These are phyloP conservation scores for Ophiosphaerella korrae DNA, from an alignment of 2,329 filamentous ascomycete genomes.

Conservation along the genomic window DNA sequence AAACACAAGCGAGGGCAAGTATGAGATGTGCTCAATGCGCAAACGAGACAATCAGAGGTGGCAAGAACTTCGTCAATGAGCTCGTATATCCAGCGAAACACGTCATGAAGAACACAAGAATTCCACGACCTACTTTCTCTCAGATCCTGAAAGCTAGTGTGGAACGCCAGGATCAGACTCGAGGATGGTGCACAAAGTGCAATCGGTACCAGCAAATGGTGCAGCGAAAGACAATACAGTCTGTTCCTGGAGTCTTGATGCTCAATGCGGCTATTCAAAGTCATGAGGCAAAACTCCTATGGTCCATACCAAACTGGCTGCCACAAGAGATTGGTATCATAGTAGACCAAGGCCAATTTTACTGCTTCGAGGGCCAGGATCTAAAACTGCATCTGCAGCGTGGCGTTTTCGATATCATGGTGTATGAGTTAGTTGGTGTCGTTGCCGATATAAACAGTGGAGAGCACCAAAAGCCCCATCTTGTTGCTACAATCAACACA, in stretches of 20 bases:
- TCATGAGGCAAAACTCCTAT: conserved; percentile 76
- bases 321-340: conserved; percentile 94
- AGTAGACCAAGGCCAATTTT: conserved; percentile 87
- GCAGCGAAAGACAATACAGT: conserved; percentile 82
- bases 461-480: conserved; percentile 83
- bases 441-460: conserved; percentile 88
- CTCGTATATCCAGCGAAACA: conserved; percentile 74
- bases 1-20: conserved; percentile 71
- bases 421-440: conserved; percentile 90
- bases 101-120: conserved; percentile 62
- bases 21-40: conserved; percentile 87
- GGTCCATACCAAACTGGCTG: conserved; percentile 88
- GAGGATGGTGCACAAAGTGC: conserved; percentile 93
- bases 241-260: conserved; percentile 82
- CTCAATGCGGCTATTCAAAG: conserved; percentile 79
- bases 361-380: conserved; percentile 93
- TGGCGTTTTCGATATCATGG: conserved; percentile 77
- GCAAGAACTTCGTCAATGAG: conserved; percentile 82
- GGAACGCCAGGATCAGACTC: conserved; percentile 83
- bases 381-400: conserved; percentile 78
- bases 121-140: conserved; percentile 69
- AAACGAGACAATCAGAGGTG: conserved; percentile 81
- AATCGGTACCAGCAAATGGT: conserved; percentile 87
- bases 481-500: conserved; percentile 90
- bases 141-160: conserved; percentile 91